These are phyloP conservation scores for Larix kaempferi DNA, from an alignment of 75 land plant species.

Conservation along the genomic window DNA sequence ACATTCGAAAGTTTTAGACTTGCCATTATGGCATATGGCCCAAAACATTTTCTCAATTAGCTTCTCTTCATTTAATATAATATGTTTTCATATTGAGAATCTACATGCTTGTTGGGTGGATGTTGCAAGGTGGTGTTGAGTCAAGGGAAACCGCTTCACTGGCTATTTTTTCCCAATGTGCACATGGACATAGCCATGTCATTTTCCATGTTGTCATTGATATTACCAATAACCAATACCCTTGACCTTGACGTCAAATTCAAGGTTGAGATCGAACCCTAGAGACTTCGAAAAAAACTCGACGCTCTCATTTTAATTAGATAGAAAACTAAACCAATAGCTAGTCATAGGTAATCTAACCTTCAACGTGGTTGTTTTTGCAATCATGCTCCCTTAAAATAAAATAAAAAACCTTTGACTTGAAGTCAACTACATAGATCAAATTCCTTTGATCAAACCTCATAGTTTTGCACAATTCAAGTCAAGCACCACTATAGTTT, in stretches of 20 bases:
- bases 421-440: slow-evolving; percentile 83
- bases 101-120: slow-evolving; percentile 38
- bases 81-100: too few species aligned
- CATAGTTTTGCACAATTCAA: too few species aligned
- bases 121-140: slow-evolving; percentile 68
- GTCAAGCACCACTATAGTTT: too few species aligned
- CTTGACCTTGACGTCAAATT: background rate
- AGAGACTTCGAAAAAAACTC: slow-evolving; percentile 11
- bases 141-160: slow-evolving; percentile 88
- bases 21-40: too few species aligned
- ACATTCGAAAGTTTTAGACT: too few species aligned
- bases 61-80: too few species aligned
- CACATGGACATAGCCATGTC: slow-evolving; percentile 89
- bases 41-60: too few species aligned
- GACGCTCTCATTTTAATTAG: too few species aligned
- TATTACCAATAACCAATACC: slow-evolving; percentile 5
- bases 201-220: slow-evolving; percentile 1
- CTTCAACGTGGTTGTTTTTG: slow-evolving; percentile 68
- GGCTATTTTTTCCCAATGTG: slow-evolving; percentile 94
- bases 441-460: slow-evolving; percentile 50
- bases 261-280: slow-evolving; percentile 2
- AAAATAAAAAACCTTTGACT: slow-evolving; percentile 68
- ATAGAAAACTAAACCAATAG: background rate
- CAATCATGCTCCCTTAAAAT: slow-evolving; percentile 49
- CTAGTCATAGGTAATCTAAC: slow-evolving; percentile 14